Base-by-base conservation (phyloP, 257 asterid genomes). In the Galeopsis tetrahit region DNA sequence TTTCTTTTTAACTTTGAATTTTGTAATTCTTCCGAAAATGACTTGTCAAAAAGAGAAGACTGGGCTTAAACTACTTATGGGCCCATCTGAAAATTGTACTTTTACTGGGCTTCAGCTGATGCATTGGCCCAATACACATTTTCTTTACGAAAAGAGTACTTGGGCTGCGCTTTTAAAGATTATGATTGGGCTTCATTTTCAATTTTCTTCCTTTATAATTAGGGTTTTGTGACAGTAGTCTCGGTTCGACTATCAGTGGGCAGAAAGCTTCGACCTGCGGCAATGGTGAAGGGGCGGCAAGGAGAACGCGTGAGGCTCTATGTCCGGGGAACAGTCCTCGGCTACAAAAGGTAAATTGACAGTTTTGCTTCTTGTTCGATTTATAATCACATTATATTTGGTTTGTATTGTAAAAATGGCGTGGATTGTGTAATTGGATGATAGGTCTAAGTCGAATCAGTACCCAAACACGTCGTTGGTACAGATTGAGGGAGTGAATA, bases 391-490 rank as follows among this genome's bases (percentile, higher is more conserved):
- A 35, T 2, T 9, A 5, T 63, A 15, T 8, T 53, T 70, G 49
- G 74, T 51, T 64, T 43, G n/a, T 36, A 4, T 44, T 32, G 63
- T 60, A 7, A 2, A 32, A 61, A 32, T 38, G 53, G 63, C n/a
- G 4, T 32, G 7, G 55, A 52, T 66, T 58, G 51, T 66, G 71
- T 48, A 6, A 63, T 17, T 59, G 38, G 55, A 40, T 76, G 64
- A 34, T 68, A 87, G 93, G 82, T 89, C 98, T 48, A 93, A 93
- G 82, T 93, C 98, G 72, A 93, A 93, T 73, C 98, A 93, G 92
- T 93, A 93, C 13, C 98, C 98, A 6, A 93, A 84, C 85, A 90
- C 96, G 40, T 90, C 98, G 35, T 48, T 91, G 94, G 65, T 93
- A 4, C 98, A 93, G 86, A 84, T 93, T 3, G 97, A 89, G 46